Percentiles rank a stretch among this genome's conserved stretches.
Conservation (phyloP, 179 eudicot genomes). For the Beta lomatogona region DNA sequence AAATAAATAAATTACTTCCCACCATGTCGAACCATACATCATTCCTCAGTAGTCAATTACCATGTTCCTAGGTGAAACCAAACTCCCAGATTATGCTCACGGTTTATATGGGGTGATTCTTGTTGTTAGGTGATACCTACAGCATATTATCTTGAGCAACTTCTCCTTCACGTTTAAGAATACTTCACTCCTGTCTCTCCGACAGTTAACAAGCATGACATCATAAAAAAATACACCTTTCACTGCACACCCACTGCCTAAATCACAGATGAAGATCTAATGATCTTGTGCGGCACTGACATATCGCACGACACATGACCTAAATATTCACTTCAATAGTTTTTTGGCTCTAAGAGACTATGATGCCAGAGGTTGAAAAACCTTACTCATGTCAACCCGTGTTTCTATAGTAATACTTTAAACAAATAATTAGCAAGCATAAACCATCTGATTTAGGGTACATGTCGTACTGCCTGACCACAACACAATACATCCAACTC, state of each 20-base stretch:
- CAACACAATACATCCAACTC: not conserved
- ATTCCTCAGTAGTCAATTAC: not conserved
- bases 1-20: too few relatives aligned
- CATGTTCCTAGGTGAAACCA: not conserved
- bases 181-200: not conserved
- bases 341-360: not conserved
- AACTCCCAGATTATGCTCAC: not conserved
- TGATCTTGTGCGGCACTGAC: not conserved
- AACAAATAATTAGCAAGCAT: not conserved
- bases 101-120: too few relatives aligned
- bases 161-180: not conserved
- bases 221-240: not conserved
- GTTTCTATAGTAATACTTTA: not conserved
- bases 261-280: not conserved
- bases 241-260: not conserved
- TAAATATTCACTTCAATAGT: not conserved
- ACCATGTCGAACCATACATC: too few relatives aligned
- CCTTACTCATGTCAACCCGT: not conserved
- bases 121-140: not conserved
- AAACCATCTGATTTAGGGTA: not conserved
- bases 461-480: not conserved
- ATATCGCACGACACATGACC: not conserved
- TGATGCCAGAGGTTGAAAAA: not conserved
- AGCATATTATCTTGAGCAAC: not conserved
- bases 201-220: not conserved